Evolutionary conservation across 2,329 filamentous ascomycete genomes (phyloP).

Genomic region (Nectriaceae sp.): DNA sequence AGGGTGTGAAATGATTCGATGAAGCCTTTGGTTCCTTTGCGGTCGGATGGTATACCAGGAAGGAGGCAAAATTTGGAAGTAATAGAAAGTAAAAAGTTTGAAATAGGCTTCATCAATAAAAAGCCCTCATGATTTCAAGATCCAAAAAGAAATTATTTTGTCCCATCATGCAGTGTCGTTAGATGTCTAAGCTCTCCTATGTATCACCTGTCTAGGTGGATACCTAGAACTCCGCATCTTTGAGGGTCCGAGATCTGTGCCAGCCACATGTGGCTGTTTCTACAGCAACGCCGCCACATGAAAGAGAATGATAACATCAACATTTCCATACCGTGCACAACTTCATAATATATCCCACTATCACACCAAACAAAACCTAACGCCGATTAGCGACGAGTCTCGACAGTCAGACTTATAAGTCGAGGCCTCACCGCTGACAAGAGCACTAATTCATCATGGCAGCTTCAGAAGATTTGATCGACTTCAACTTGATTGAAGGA

Average conservation of each 20-base stretch:
- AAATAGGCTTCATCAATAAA: constrained; percentile 22
- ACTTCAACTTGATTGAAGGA: constrained; percentile 91
- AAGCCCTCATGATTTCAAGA: neutral
- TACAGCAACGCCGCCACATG: constrained; percentile 19
- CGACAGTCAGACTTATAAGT: constrained; percentile 5
- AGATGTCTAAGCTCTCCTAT: no score
- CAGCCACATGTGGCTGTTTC: constrained; percentile 26
- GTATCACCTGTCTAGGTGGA: no score
- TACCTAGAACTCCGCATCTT: no score
- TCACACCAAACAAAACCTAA: constrained; percentile 9
- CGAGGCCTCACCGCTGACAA: constrained; percentile 12
- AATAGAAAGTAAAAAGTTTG: constrained; percentile 32
- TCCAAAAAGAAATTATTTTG: neutral
- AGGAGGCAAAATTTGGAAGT: constrained; percentile 25
- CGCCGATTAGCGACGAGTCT: constrained; percentile 7
- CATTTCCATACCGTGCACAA: constrained; percentile 8
- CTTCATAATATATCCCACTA: constrained; percentile 10
- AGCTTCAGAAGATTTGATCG: constrained; percentile 55
- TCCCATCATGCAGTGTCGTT: no score
- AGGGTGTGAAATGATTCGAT: constrained; percentile 24
- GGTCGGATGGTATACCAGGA: constrained; percentile 26
- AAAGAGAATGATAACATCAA: constrained; percentile 23
- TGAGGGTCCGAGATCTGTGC: no score
- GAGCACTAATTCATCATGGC: constrained; percentile 45
- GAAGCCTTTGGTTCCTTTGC: constrained; percentile 24